These are phyloP conservation scores for Pythium rishiriense DNA, from an alignment of 352 stramenopile species.

Conservation along the genomic window DNA sequence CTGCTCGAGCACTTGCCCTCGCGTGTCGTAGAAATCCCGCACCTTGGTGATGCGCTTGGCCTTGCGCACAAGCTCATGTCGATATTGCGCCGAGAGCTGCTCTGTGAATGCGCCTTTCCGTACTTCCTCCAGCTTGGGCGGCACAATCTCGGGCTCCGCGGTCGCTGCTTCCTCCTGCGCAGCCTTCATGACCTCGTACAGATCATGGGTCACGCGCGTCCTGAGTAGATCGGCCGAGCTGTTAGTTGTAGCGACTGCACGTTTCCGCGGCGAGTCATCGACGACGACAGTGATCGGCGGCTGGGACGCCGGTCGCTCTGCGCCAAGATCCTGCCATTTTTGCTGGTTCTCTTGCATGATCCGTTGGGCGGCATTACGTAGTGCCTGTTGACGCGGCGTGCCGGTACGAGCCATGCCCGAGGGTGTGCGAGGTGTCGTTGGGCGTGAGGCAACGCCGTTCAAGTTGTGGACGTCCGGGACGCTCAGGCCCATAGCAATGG, in stretches of 20 bases:
- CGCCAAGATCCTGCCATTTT: neutral
- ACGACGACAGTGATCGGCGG: neutral
- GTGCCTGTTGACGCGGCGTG: constrained; percentile 24
- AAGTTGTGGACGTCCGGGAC: constrained; percentile 1
- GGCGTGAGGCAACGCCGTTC: neutral
- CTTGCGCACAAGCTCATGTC: constrained; percentile 56
- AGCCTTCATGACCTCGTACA: constrained; percentile 16
- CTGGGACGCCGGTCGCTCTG: neutral
- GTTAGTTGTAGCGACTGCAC: neutral
- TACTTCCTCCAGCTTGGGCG: constrained; percentile 34
- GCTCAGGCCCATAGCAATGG: constrained; percentile 8
- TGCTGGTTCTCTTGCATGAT: constrained; percentile 31
- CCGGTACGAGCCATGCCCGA: neutral
- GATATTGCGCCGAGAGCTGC: constrained; percentile 50
- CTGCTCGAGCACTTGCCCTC: constrained; percentile 46
- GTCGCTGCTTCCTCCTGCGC: neutral
- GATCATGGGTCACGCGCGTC: neutral
- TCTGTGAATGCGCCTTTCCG: constrained; percentile 56
- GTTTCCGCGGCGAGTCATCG: neutral
- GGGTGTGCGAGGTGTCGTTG: constrained; percentile 8
- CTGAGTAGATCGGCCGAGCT: neutral
- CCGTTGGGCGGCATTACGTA: constrained; percentile 40
- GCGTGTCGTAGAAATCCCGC: constrained; percentile 57
- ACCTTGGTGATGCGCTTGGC: constrained; percentile 41
- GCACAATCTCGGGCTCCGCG: neutral